Percentiles rank a stretch among this genome's conserved stretches.
Conservation (phyloP, 2,329 filamentous ascomycete species). For the Alternaria ethzedia region DNA sequence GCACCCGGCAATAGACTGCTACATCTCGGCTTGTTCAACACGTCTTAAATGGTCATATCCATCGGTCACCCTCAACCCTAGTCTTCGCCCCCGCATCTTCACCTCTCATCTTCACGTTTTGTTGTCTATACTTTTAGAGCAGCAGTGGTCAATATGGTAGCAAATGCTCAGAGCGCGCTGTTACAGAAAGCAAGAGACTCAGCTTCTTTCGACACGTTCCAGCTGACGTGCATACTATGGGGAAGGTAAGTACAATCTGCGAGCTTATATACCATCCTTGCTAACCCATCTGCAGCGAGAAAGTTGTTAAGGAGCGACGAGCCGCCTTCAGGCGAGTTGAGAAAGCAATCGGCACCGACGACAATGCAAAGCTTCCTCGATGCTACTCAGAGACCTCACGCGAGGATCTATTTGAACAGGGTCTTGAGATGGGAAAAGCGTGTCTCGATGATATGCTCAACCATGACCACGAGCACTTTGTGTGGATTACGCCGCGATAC, state of each 20-base stretch:
- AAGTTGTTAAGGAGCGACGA: constrained; percentile 15
- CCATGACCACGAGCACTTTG: constrained; percentile 28
- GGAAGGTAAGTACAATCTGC: background rate
- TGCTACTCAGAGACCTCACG: constrained; percentile 31
- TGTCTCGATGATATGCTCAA: constrained; percentile 30
- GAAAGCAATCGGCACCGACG: constrained; percentile 10
- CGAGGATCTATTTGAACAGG: constrained; percentile 31
- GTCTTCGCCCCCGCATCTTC: background rate
- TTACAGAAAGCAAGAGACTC: constrained; percentile 16
- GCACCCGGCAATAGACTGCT: background rate
- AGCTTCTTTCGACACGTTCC: constrained; percentile 9
- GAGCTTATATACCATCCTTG: background rate
- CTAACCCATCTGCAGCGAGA: constrained; percentile 3
- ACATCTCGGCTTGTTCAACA: background rate
- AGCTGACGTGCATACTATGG: constrained; percentile 6
- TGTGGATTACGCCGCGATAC: constrained; percentile 18
- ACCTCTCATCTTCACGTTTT: background rate
- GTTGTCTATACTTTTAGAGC: background rate
- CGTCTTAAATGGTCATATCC: background rate
- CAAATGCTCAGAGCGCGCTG: constrained; percentile 10
- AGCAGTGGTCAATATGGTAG: background rate
- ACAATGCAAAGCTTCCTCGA: constrained; percentile 29
- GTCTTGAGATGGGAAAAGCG: constrained; percentile 27
- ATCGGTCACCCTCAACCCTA: background rate
- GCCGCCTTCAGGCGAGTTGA: constrained; percentile 24